Evolutionary conservation across 768 basidiomycete species (phyloP).

Genomic region (Amanita molliuscula): DNA sequence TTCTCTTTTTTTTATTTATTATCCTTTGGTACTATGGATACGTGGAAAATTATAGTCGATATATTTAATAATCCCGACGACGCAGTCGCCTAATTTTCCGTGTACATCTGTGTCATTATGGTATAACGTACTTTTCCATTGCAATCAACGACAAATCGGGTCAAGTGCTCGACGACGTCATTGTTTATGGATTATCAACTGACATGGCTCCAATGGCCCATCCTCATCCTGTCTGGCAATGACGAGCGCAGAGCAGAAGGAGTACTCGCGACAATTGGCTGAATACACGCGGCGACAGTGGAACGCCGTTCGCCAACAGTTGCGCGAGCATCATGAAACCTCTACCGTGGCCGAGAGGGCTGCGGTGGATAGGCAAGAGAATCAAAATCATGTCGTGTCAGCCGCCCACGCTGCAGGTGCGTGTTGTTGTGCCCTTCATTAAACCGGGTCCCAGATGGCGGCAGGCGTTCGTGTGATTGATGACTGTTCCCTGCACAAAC

Average conservation of each 20-base stretch:
- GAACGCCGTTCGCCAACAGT: conserved; percentile 13
- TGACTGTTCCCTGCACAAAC: no score
- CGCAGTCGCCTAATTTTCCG: background rate
- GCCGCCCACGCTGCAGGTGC: background rate
- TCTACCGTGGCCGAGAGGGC: background rate
- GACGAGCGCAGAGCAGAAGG: conserved; percentile 4
- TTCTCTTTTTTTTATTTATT: conserved; percentile 9
- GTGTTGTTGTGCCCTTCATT: background rate
- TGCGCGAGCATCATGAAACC: background rate
- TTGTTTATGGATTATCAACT: no score
- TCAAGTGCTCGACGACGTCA: no score
- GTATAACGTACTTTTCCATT: background rate
- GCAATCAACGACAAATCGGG: background rate
- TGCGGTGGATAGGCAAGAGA: background rate
- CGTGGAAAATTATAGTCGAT: background rate
- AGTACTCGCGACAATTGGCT: conserved; percentile 30
- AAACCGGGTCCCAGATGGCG: background rate
- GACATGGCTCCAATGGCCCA: background rate
- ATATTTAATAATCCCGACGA: conserved; percentile 1
- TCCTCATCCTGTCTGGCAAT: background rate
- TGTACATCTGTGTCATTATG: background rate
- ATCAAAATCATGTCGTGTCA: background rate
- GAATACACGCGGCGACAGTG: conserved; percentile 33
- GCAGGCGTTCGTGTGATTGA: background rate
- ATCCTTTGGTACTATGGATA: conserved; percentile 8